phyloP scores from a whole-genome alignment of 2,329 filamentous ascomycete species.

The Cladosporium sp. region DNA sequence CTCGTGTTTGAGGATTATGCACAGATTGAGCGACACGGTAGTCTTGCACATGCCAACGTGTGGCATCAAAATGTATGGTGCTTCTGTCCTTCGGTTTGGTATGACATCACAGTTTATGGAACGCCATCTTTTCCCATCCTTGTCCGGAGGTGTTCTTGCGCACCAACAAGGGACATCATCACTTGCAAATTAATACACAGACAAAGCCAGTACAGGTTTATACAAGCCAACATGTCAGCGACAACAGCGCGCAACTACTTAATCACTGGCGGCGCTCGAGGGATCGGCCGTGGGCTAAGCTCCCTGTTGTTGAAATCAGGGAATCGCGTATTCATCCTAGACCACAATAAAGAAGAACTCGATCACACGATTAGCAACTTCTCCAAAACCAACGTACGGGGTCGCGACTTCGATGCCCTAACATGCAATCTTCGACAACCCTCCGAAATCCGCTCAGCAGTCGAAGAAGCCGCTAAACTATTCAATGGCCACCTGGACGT shows the following conservation, averaged over 20 bases:
- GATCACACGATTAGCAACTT: conserved; percentile 31
- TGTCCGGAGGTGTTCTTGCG: too few relatives aligned
- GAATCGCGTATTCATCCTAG: conserved; percentile 39
- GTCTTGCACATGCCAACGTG: too few relatives aligned
- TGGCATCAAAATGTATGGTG: too few relatives aligned
- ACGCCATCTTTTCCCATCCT: too few relatives aligned
- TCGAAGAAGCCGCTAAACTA: conserved; percentile 27
- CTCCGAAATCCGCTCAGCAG: conserved; percentile 29
- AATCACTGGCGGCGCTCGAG: conserved; percentile 35
- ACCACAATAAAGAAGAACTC: conserved; percentile 36
- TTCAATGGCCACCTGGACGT: conserved; percentile 37
- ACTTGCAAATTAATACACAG: too few relatives aligned
- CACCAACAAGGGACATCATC: too few relatives aligned
- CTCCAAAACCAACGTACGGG: conserved; percentile 15
- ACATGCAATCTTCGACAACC: conserved; percentile 26
- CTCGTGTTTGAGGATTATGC: too few relatives aligned
- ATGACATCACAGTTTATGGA: background rate
- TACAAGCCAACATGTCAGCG: conserved; percentile 1
- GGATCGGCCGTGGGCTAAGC: conserved; percentile 36
- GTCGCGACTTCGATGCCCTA: conserved; percentile 19
- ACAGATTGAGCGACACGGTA: too few relatives aligned
- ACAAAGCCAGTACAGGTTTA: background rate
- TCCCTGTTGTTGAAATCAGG: conserved; percentile 35
- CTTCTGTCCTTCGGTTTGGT: background rate
- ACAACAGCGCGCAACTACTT: conserved; percentile 27